Evolutionary conservation across 1,139 yeast species (phyloP), one percentile per base, ranked within the genome.

Genomic region (Lodderomyces margitis): DNA sequence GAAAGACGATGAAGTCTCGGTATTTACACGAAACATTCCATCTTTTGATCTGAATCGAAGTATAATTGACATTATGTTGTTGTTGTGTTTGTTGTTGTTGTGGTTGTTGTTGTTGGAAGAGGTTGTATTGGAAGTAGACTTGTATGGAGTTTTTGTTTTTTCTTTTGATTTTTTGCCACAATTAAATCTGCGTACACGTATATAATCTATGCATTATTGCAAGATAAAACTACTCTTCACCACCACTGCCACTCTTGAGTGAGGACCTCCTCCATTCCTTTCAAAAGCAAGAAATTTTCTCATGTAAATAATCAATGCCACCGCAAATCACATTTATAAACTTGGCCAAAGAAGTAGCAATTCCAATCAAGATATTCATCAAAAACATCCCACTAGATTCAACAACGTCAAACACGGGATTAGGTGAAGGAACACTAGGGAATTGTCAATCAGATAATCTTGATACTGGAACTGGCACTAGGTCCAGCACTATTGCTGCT

Each of bases 1-100:
- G 48, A 89, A 81, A 12, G 62, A 65, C n/a, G 74, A 74, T 0
- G 53, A 41, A 3, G 68, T 63, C 15, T 78, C 80, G 17, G 80
- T 79, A 32, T 65, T 61, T 36, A 87, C 73, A 45, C 98, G 75
- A 58, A 78, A 80, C 77, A 82, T 83, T 11, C 98, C 98, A 54
- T 86, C 86, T 53, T 79, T 86, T 30, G 92, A 74, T 57, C 96
- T 76, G 62, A 92, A 87, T 58, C 98, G 75, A 44, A 92, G 48
- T 21, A 47, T 47, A 20, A 50, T 34, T 27, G 52, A 36, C 37
- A 34, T 34, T 32, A 21, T 16, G 21, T 10, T 7, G 37, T 33
- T 9, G 27, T 10, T 24, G 27, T 6, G 27, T 28, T 6, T 17
- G 31, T 27, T 5, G 16, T 10, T 32, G 16, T 9, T 31, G 21